Evolutionary conservation across 2,329 filamentous ascomycete species (phyloP), one percentile per base, ranked within the genome.

Genomic region (Penicillium sp.): DNA sequence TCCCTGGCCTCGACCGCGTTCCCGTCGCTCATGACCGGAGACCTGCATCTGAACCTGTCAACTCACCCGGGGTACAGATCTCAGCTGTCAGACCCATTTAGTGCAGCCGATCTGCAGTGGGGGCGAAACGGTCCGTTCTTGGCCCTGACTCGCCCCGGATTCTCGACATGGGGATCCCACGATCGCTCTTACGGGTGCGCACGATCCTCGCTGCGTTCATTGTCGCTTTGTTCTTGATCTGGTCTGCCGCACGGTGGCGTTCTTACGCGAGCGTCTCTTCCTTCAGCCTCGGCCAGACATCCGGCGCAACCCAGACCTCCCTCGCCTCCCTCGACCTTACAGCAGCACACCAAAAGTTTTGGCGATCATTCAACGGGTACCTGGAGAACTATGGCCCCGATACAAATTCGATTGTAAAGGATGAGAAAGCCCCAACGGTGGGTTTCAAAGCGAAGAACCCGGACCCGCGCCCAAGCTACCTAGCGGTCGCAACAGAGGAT

Each of bases 351-450:
- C 41, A 40, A 14, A 20, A 30, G 11, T 67, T 68, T 42, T 69
- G 65, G 64, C 52, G 41, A 6, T 48, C 56, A 13, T 62, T 69
- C 20, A 56, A 63, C 23, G 47, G 54, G 1, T 45, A 63, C 7
- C 47, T 69, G n/a, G 51, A 54, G 7, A 42, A 48, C n/a, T 50
- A 65, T 34, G 50, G 49, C 15, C 65, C 64, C 1, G 52, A 54
- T 36, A 58, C 57, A 3, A 18, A 34, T 17, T 36, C 42, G 1
- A 18, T 50, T 5, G 14, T 47, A 4, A 44, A 50, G 25, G 28
- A 30, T 15, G 29, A 33, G n/a, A 45, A 38, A 15, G 47, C 47
- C 9, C 47, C 47, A 13, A 50, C 47, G 13, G 47, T 45, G 19
- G 32, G 44, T 3, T 50, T 50, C 36, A 33, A 45, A 7, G 35